Evolutionary conservation across 2,329 filamentous ascomycete genomes (phyloP), one percentile per base, ranked within the genome.

Genomic region (Venturia oleaginea): DNA sequence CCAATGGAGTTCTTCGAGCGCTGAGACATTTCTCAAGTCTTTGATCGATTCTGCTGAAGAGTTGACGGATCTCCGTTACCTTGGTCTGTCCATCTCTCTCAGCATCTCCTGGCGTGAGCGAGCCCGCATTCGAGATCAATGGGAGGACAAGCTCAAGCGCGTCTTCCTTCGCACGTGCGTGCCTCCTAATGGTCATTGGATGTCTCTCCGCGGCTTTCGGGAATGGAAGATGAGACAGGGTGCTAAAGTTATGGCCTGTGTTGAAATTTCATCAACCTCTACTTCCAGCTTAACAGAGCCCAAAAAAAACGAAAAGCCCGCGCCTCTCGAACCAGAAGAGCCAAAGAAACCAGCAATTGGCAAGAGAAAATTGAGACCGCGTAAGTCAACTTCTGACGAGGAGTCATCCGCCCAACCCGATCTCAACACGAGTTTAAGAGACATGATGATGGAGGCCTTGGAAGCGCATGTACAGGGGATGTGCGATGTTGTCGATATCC

Each of bases 21-120:
- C 91, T 0, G 85, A 90, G 69, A 86, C 85, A 65, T 90, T 97
- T 69, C 89, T 97, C 69, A 82, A 84, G 48, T 94, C 91, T 19
- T 79, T 97, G 2, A 83, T 93, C 27, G 82, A 92, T 65, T 85
- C 84, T 61, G 91, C 92, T 0, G 78, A 81, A 1, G 75, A 82
- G 2, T 74, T 97, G 27, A 84, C 81, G 0, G 78, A 85, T 65
- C 81, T 97, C 30, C 86, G 91, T 10, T 80, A 82, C 54, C 77
- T 97, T 13, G 81, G 84, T 1, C 83, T 97, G 68, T 90, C 88
- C 70, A 87, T 88, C 0, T 93, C 91, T 74, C 79, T 97, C 59
- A 86, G 92, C 70, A 86, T 89, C 32, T 80, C 81, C 13, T 96
- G 92, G 90, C 87, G 91, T 67, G 85, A 91, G 71, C 85, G 93